These are phyloP conservation scores for Barnettozyma pratensis DNA, from an alignment of 805 yeast genomes.

Conservation along the genomic window DNA sequence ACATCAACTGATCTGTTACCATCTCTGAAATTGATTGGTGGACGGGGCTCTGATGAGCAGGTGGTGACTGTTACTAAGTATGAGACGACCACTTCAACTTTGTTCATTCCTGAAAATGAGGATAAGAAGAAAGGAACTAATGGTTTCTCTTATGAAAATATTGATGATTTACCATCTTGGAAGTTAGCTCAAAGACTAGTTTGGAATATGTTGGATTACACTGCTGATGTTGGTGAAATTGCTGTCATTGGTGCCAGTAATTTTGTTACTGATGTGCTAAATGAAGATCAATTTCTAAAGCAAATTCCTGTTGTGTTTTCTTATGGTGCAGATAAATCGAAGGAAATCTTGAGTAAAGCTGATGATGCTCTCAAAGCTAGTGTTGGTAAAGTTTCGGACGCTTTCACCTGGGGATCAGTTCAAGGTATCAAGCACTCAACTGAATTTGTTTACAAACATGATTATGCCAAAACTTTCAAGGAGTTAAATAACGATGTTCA, in stretches of 20 bases:
- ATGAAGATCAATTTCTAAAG: background rate
- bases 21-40: too few species aligned
- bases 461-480: too few species aligned
- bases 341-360: too few species aligned
- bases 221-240: background rate
- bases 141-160: background rate
- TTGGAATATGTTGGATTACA: slow-evolving; percentile 5
- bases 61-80: slow-evolving; percentile 12
- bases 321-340: too few species aligned
- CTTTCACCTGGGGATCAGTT: too few species aligned
- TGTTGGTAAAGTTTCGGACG: too few species aligned
- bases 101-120: slow-evolving; percentile 8
- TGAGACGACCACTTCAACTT: slow-evolving; percentile 15
- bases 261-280: background rate
- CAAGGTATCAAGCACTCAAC: too few species aligned
- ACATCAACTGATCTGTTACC: background rate
- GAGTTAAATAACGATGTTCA: too few species aligned
- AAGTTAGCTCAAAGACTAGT: slow-evolving; percentile 7
- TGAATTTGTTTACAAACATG: too few species aligned
- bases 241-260: background rate
- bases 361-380: too few species aligned
- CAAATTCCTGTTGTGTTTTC: background rate
- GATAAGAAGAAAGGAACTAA: background rate
- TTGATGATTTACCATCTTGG: slow-evolving; percentile 13
- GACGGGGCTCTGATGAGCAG: background rate